These are phyloP conservation scores for Amauroascus verrucosus DNA, from an alignment of 2,329 filamentous ascomycete genomes.

Conservation along the genomic window DNA sequence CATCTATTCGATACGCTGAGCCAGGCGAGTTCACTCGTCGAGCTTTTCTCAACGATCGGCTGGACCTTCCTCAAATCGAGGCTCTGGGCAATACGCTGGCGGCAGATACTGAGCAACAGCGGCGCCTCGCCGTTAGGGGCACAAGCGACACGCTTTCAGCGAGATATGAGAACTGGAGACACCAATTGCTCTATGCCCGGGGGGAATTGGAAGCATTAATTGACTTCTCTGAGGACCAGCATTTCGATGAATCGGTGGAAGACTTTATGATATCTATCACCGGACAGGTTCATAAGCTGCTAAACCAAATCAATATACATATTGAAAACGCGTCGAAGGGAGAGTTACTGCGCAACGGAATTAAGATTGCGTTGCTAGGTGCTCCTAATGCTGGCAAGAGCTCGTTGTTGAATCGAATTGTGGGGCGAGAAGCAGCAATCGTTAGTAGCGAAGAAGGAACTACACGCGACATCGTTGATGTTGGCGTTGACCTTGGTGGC, in stretches of 20 bases:
- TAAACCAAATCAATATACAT: slow-evolving; percentile 55
- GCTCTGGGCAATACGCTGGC: slow-evolving; percentile 51
- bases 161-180: slow-evolving; percentile 75
- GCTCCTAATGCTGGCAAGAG: slow-evolving; percentile 94
- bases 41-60: slow-evolving; percentile 74
- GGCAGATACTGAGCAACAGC: slow-evolving; percentile 82
- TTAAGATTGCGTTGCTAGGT: slow-evolving; percentile 74
- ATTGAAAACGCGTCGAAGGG: slow-evolving; percentile 68
- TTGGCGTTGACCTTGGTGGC: slow-evolving; percentile 76
- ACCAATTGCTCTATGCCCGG: slow-evolving; percentile 64
- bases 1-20: slow-evolving; percentile 69
- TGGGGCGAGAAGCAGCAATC: slow-evolving; percentile 88
- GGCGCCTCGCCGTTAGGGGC: slow-evolving; percentile 71
- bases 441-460: slow-evolving; percentile 89
- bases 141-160: slow-evolving; percentile 58
- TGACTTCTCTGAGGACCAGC: slow-evolving; percentile 94
- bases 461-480: slow-evolving; percentile 87
- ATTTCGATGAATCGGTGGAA: slow-evolving; percentile 79
- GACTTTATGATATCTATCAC: slow-evolving; percentile 62
- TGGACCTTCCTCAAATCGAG: slow-evolving; percentile 76
- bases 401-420: slow-evolving; percentile 78
- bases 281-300: slow-evolving; percentile 51
- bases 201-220: slow-evolving; percentile 92
- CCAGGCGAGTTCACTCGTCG: slow-evolving; percentile 91
- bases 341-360: slow-evolving; percentile 74